A percentile compares a stretch with the other conserved stretches of the same genome.
Evolutionary conservation across 2,329 filamentous ascomycete genomes (phyloP).

Genomic region (Neurospora crassa): DNA sequence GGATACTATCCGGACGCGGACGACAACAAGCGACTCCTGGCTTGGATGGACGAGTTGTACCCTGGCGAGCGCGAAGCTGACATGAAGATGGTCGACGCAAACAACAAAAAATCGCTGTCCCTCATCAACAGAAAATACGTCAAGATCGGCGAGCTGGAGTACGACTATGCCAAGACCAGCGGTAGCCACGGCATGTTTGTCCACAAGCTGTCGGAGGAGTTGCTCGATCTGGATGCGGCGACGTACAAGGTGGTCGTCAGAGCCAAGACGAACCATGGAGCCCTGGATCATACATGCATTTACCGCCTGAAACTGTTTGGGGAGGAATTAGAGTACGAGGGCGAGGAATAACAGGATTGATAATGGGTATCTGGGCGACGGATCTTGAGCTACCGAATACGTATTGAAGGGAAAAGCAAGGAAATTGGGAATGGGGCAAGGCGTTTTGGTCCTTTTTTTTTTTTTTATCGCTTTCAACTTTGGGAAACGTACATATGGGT

Average conservation of each 20-base stretch:
- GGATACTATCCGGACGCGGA: constrained; percentile 42
- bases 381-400: neutral
- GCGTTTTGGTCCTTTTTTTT: neutral
- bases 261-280: constrained; percentile 49
- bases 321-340: constrained; percentile 16
- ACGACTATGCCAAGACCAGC: constrained; percentile 30
- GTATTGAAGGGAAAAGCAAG: neutral
- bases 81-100: constrained; percentile 11
- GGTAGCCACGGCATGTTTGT: constrained; percentile 38
- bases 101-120: constrained; percentile 16
- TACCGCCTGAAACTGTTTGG: constrained; percentile 54
- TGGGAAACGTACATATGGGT: neutral
- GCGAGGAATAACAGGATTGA: neutral
- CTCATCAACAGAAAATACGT: constrained; percentile 35
- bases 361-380: neutral
- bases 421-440: neutral
- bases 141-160: constrained; percentile 48
- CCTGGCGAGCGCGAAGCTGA: constrained; percentile 21
- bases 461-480: neutral
- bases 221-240: constrained; percentile 31
- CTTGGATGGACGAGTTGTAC: constrained; percentile 35
- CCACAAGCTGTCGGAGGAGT: constrained; percentile 41
- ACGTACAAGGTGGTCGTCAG: constrained; percentile 46
- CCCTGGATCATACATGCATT: constrained; percentile 51
- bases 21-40: constrained; percentile 29